Base-by-base conservation (phyloP, 805 yeast species). In the Saccharomycopsis capsularis region DNA sequence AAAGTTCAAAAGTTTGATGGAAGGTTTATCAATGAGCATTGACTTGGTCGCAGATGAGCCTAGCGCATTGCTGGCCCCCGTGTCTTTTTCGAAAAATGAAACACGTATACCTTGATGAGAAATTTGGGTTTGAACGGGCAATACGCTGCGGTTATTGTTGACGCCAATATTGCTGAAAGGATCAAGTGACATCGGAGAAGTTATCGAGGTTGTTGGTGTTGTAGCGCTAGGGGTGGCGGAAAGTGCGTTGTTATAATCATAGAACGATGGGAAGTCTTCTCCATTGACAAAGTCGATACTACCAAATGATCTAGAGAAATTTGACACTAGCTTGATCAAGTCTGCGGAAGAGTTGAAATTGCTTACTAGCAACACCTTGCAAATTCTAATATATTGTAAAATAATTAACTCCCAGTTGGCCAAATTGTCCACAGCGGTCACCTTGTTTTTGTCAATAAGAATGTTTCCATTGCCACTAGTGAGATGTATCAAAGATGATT, bases 1-100 rank as follows among this genome's bases (percentile, higher is more conserved):
- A 57, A 83, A 84, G 50, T 78, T 80, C 38, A 70, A 56, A 58
- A 75, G 64, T 54, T 76, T 75, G 40, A 78, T 80, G 23, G 68
- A 57, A 4, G 67, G 63, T 13, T 51, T 50, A 15, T 51, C 54
- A 35, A 53, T 48, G 4, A 53, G 24, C 15, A 48, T 45, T 7
- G 54, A 41, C 18, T 44, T 48, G 16, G 48, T 24, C 21, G 44
- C n/a, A 5, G 48, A 25, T 15, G 47, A 21, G n/a, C n/a, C n/a
- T n/a, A n/a, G n/a, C 16, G 39, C 11, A 24, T 34, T 39, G 13
- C 5, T 2, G 18, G 19, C 42, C 27, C 37, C 40, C n/a, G 42
- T 25, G n/a, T 47, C 44, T 30, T 52, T 52, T 27, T 52, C 55
- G 36, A 52, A 52, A 23, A 52, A 50, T 15, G 55, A 52, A 2